These are phyloP conservation scores for Boletus edulis DNA, from an alignment of 768 basidiomycete genomes.

Conservation along the genomic window DNA sequence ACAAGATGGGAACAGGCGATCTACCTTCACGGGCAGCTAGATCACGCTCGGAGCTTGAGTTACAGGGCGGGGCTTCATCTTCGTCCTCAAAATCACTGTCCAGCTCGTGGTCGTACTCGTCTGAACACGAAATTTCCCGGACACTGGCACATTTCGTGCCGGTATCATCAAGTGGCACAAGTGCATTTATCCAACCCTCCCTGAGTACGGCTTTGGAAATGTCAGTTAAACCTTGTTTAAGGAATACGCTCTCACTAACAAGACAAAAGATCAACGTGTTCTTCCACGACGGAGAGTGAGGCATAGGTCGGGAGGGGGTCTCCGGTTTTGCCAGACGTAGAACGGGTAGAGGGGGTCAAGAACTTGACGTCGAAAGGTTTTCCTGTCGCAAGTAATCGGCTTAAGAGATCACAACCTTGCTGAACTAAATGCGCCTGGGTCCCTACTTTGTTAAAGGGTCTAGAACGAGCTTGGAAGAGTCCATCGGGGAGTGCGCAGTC, in stretches of 20 bases:
- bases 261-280: conserved; percentile 2
- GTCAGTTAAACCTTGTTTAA: not conserved
- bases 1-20: not conserved
- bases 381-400: conserved; percentile 16
- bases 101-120: conserved; percentile 16
- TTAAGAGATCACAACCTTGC: conserved; percentile 7
- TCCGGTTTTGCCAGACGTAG: not conserved
- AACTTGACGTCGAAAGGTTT: conserved; percentile 21
- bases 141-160: not conserved
- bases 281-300: conserved; percentile 13
- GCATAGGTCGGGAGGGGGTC: conserved; percentile 9
- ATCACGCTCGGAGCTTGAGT: not conserved
- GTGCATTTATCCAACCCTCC: conserved; percentile 7
- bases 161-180: not conserved
- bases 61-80: not conserved
- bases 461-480: conserved; percentile 5
- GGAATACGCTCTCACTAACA: conserved; percentile 2
- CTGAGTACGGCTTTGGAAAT: conserved; percentile 7
- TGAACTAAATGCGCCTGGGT: conserved; percentile 1
- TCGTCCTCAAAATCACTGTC: conserved; percentile 30
- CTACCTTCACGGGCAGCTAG: not conserved
- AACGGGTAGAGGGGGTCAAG: conserved; percentile 6
- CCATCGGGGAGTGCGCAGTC: conserved; percentile 13
- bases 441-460: not conserved
- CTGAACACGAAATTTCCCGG: conserved; percentile 5